A percentile compares a stretch with the other conserved stretches of the same genome.
Evolutionary conservation across 2,329 filamentous ascomycete genomes (phyloP).

Genomic region (Sporothrix pseudoabietina): DNA sequence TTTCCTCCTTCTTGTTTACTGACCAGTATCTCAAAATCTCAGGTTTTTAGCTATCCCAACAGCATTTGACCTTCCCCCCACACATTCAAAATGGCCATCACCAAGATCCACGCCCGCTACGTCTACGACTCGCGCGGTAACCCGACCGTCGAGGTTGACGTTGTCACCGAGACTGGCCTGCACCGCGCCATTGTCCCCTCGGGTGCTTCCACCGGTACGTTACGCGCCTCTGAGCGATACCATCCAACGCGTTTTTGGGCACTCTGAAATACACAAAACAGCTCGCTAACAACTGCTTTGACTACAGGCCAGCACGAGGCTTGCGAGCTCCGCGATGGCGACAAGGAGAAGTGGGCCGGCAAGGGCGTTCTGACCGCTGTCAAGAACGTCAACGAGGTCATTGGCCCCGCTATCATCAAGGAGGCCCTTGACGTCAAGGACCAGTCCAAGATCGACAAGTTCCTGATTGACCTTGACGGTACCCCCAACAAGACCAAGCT

Average conservation of each 20-base stretch:
- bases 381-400: slow-evolving; percentile 79
- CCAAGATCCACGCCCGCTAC: slow-evolving; percentile 87
- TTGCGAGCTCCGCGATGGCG: slow-evolving; percentile 86
- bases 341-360: slow-evolving; percentile 82
- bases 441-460: slow-evolving; percentile 78
- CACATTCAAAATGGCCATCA: slow-evolving; percentile 74
- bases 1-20: slow-evolving; percentile 23
- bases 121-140: slow-evolving; percentile 99
- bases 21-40: not conserved
- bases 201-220: slow-evolving; percentile 88
- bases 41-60: slow-evolving; percentile 13
- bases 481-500: slow-evolving; percentile 85
- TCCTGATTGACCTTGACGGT: slow-evolving; percentile 83
- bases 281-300: slow-evolving; percentile 32
- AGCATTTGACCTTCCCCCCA: not conserved
- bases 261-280: no score
- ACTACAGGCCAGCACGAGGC: slow-evolving; percentile 79
- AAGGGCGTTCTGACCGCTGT: slow-evolving; percentile 88
- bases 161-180: slow-evolving; percentile 93
- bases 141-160: slow-evolving; percentile 97
- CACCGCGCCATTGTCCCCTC: slow-evolving; percentile 98
- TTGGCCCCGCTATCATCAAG: slow-evolving; percentile 80
- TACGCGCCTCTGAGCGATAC: slow-evolving; percentile 23
- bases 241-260: not conserved
- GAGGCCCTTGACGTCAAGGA: slow-evolving; percentile 83